Conservation (phyloP, 441 rosid genomes). For the Isatis lusitanica region DNA sequence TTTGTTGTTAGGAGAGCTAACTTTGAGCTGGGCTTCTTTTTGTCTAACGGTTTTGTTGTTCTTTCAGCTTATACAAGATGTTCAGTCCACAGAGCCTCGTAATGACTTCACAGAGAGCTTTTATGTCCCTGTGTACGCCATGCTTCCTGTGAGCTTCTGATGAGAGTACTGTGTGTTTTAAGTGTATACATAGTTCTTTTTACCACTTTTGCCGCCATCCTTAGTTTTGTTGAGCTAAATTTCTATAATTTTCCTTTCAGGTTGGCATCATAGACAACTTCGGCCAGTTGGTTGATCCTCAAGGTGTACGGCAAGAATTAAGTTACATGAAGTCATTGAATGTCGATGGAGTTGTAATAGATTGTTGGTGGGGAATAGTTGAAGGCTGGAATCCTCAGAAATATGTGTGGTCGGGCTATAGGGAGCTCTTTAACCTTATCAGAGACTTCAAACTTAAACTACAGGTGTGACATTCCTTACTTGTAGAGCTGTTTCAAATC, state of each 20-base stretch:
- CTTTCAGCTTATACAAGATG: conserved; percentile 84
- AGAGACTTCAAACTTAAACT: conserved; percentile 66
- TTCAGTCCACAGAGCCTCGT: conserved; percentile 56
- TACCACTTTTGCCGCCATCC: not conserved
- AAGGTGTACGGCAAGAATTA: conserved; percentile 58
- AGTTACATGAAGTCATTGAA: conserved; percentile 59
- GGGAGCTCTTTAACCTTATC: conserved; percentile 60
- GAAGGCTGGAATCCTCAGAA: conserved; percentile 79
- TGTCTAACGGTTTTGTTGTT: conserved; percentile 4
- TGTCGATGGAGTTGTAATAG: conserved; percentile 64
- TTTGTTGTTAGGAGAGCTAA: not conserved
- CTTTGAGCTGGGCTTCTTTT: not conserved
- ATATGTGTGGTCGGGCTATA: conserved; percentile 74
- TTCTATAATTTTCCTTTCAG: conserved; percentile 40
- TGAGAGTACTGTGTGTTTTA: conserved; percentile 20
- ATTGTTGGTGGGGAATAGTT: conserved; percentile 86
- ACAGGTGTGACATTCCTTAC: conserved; percentile 45
- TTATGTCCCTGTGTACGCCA: conserved; percentile 65
- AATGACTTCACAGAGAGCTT: conserved; percentile 49
- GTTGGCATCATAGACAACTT: conserved; percentile 55
- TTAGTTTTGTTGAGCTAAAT: conserved; percentile 12
- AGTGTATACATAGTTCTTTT: not conserved
- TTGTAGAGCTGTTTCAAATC: not conserved
- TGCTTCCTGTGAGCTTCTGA: conserved; percentile 60
- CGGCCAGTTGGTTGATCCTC: conserved; percentile 63